phyloP scores from a whole-genome alignment of 257 asterid species.

The Haberlea rhodopensis region DNA sequence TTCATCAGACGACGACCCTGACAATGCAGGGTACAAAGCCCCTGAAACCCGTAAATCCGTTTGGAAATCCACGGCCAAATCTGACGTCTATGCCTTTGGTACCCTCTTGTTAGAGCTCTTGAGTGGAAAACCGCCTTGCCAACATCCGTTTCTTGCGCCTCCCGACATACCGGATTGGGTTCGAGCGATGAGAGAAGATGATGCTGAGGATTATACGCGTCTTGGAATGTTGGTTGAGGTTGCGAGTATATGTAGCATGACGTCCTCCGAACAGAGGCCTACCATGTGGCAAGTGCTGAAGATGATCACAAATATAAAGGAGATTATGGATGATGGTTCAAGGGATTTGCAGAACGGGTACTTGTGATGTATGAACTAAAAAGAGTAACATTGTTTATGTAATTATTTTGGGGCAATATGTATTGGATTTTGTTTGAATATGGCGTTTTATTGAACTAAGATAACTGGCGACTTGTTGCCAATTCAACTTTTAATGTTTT shows the following conservation, averaged over 20 bases:
- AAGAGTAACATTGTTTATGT: neutral
- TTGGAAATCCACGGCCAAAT: constrained; percentile 52
- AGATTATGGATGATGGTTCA: constrained; percentile 62
- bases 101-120: constrained; percentile 75
- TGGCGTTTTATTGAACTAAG: neutral
- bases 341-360: constrained; percentile 44
- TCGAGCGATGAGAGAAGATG: constrained; percentile 91
- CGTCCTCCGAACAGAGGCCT: constrained; percentile 93
- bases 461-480: too few species aligned
- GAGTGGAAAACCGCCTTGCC: constrained; percentile 81
- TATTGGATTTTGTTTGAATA: neutral
- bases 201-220: constrained; percentile 64
- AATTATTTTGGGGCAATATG: neutral
- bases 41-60: constrained; percentile 68
- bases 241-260: constrained; percentile 74
- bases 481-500: too few species aligned
- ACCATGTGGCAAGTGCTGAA: constrained; percentile 90
- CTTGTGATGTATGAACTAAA: constrained; percentile 24
- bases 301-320: constrained; percentile 89
- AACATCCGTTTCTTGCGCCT: constrained; percentile 82
- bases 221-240: constrained; percentile 83
- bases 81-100: constrained; percentile 87
- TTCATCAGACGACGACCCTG: constrained; percentile 59
- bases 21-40: constrained; percentile 56
- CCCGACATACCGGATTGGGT: constrained; percentile 90